Percentiles rank a stretch among this genome's conserved stretches.
phyloP scores from a whole-genome alignment of 352 stramenopile species.

The Phytophthora nicotianae region DNA sequence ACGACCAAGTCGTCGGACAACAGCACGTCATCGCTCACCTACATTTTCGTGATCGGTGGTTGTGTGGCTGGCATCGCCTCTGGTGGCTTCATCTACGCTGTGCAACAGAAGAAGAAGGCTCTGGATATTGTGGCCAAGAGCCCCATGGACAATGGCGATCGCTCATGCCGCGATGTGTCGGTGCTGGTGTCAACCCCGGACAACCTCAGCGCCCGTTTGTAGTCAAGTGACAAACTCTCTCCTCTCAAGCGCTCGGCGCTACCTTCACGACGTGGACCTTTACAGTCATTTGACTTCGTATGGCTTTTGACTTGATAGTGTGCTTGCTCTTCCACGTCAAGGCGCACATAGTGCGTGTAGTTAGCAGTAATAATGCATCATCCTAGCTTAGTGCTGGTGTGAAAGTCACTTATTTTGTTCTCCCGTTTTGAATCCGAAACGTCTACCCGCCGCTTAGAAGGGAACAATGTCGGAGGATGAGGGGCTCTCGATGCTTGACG shows the following conservation, averaged over 20 bases:
- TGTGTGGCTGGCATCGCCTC: conserved; percentile 41
- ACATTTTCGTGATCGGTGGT: conserved; percentile 44
- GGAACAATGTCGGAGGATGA: conserved; percentile 16
- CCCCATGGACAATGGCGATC: conserved; percentile 31
- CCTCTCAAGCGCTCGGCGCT: conserved; percentile 25
- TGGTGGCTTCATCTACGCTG: conserved; percentile 47
- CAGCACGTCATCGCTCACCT: conserved; percentile 32
- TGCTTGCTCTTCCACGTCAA: conserved; percentile 30
- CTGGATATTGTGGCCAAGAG: conserved; percentile 52
- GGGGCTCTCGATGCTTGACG: background rate
- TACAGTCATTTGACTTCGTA: conserved; percentile 18
- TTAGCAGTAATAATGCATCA: conserved; percentile 18
- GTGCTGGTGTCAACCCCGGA: conserved; percentile 44
- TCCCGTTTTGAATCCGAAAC: conserved; percentile 13
- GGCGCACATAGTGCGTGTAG: conserved; percentile 23
- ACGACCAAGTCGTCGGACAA: conserved; percentile 54
- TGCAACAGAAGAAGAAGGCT: conserved; percentile 60
- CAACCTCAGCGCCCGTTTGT: conserved; percentile 21
- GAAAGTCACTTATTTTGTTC: background rate
- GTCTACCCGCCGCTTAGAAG: conserved; percentile 17
- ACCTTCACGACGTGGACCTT: conserved; percentile 31
- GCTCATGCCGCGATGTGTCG: conserved; percentile 39
- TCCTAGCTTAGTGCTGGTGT: conserved; percentile 9
- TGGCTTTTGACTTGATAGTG: conserved; percentile 14
- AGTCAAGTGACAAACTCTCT: conserved; percentile 8